A percentile compares a stretch with the other conserved stretches of the same genome.
These are phyloP conservation scores for Ascocoryne sarcoides DNA, from an alignment of 2,329 filamentous ascomycete genomes.

Conservation along the genomic window DNA sequence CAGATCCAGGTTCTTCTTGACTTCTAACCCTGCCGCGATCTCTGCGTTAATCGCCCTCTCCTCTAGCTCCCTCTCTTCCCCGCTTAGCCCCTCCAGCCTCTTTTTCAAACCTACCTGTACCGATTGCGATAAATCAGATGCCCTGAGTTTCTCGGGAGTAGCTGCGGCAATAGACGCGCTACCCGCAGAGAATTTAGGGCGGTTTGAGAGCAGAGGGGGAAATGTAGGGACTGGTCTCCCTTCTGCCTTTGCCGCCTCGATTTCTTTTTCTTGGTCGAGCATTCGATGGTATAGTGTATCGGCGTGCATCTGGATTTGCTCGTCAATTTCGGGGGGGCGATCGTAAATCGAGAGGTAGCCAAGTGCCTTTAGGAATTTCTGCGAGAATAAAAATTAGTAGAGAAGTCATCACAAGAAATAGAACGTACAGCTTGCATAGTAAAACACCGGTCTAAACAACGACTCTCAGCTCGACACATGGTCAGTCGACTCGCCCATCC, in stretches of 20 bases:
- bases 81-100: constrained; percentile 47
- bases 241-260: constrained; percentile 59
- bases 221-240: constrained; percentile 52
- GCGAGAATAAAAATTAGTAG: constrained; percentile 4
- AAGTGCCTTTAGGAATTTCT: constrained; percentile 83
- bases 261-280: constrained; percentile 67
- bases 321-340: constrained; percentile 59
- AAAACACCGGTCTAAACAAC: constrained; percentile 77
- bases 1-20: constrained; percentile 46
- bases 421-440: constrained; percentile 67
- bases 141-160: constrained; percentile 13
- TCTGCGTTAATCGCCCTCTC: constrained; percentile 57
- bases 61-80: constrained; percentile 51
- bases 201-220: constrained; percentile 40
- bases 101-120: constrained; percentile 44
- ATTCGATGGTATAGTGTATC: constrained; percentile 85
- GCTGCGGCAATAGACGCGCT: constrained; percentile 2
- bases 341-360: constrained; percentile 70
- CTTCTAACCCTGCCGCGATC: constrained; percentile 48
- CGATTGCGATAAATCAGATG: constrained; percentile 34
- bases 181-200: constrained; percentile 5
- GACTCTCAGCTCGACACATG: constrained; percentile 73
- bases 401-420: background rate
- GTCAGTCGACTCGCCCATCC: constrained; percentile 59
- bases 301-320: constrained; percentile 91